Evolutionary conservation across 2,329 filamentous ascomycete genomes (phyloP), one percentile per base, ranked within the genome.

Genomic region (Cercospora janseana): DNA sequence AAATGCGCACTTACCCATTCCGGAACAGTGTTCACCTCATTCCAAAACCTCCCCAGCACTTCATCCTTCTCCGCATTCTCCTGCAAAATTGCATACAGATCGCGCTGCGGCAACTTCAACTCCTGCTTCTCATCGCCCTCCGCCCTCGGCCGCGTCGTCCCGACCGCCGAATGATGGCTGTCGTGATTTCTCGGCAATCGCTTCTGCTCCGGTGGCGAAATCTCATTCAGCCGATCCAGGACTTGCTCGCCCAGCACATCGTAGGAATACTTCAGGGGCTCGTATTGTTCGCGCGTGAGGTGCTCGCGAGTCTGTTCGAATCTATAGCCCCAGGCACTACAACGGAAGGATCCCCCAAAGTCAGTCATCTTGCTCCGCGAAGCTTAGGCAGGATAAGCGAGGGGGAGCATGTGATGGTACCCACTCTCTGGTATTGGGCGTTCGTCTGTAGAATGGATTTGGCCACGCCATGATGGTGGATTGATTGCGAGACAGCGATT

Each of bases 291-390:
- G 5, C 73, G 68, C 1, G 79, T 80, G 13, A 80, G 70, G 65
- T 92, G 87, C 3, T 82, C 68, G 4, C 77, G 66, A 1, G 85
- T 87, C 76, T 85, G 84, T 59, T 83, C 78, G 64, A 91, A 90
- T 5, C 75, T 78, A 62, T 87, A 79, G 15, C 80, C 84, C 81
- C 83, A 89, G 56, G 67, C 69, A 20, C 74, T 77, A n/a, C 10
- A 6, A 37, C 34, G 56, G 34, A 59, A 29, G 18, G 13, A 4
- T 10, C 38, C 6, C 10, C 12, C 21, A 26, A 32, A 10, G 24
- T 46, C 20, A 37, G 32, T 3, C n/a, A n/a, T n/a, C n/a, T n/a
- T n/a, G n/a, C n/a, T n/a, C n/a, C n/a, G n/a, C n/a, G n/a, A n/a
- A n/a, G n/a, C n/a, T n/a, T n/a, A n/a, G n/a, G n/a, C n/a, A n/a